Evolutionary conservation across 164 flowering plant genomes (phyloP).

Genomic region (Dillenia suffruticosa): DNA sequence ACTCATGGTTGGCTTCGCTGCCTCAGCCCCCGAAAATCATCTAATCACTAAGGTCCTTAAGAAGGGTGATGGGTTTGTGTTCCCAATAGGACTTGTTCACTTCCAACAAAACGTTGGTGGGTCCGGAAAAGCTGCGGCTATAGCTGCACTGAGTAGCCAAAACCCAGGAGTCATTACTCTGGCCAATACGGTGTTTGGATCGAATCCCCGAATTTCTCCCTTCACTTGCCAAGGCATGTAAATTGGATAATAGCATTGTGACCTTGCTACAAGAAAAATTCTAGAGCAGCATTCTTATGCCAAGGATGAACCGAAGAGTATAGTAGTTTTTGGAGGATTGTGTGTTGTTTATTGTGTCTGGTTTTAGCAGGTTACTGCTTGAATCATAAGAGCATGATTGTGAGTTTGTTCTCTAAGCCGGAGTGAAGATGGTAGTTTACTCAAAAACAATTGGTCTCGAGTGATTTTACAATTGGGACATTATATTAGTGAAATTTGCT

Average conservation of each 20-base stretch:
- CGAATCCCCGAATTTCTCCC: constrained; percentile 11
- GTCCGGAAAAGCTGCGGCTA: constrained; percentile 8
- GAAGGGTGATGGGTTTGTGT: constrained; percentile 23
- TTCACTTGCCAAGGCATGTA: constrained; percentile 15
- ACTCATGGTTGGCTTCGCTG: constrained; percentile 12
- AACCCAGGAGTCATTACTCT: constrained; percentile 15
- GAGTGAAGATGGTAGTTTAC: too few species aligned
- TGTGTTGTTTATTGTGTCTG: too few species aligned
- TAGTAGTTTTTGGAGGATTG: too few species aligned
- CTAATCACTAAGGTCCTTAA: constrained; percentile 17
- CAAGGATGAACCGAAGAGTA: too few species aligned
- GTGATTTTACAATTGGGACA: too few species aligned
- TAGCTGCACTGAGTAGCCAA: constrained; percentile 15
- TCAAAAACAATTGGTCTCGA: too few species aligned
- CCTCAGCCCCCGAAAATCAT: constrained; percentile 12
- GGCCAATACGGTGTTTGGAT: constrained; percentile 13
- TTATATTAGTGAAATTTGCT: too few species aligned
- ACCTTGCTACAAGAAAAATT: too few species aligned
- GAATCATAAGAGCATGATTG: too few species aligned
- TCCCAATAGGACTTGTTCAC: constrained; percentile 20
- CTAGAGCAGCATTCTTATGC: too few species aligned
- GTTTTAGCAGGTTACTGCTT: too few species aligned
- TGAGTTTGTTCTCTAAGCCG: too few species aligned
- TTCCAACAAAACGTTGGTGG: constrained; percentile 22
- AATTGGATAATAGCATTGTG: constrained; percentile 2